These are phyloP conservation scores for Suillus tomentosus DNA, from an alignment of 768 basidiomycete species.

Conservation along the genomic window DNA sequence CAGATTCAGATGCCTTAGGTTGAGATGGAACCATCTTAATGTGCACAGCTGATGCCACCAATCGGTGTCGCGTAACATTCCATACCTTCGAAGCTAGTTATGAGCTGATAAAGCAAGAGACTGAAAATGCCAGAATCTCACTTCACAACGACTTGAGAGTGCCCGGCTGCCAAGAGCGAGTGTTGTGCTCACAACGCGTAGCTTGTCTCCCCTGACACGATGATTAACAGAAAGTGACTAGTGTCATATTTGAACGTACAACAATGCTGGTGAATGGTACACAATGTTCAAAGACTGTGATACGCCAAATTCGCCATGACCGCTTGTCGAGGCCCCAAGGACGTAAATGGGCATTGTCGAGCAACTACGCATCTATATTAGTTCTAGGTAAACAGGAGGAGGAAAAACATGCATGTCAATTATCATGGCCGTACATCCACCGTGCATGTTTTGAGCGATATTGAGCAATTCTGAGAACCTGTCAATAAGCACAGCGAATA, in stretches of 20 bases:
- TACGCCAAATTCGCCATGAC: slow-evolving; percentile 37
- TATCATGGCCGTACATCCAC: slow-evolving; percentile 55
- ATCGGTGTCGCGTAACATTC: slow-evolving; percentile 52
- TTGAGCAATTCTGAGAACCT: slow-evolving; percentile 54
- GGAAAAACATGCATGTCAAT: slow-evolving; percentile 49
- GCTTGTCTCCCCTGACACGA: slow-evolving; percentile 37
- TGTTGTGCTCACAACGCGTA: slow-evolving; percentile 56
- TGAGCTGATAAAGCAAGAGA: not conserved
- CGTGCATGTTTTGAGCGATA: slow-evolving; percentile 48
- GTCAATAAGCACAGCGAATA: not conserved
- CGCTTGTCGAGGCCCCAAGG: slow-evolving; percentile 28
- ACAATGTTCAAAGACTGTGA: slow-evolving; percentile 55
- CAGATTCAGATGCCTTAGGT: slow-evolving; percentile 9
- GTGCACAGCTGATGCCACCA: slow-evolving; percentile 57
- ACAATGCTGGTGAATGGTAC: slow-evolving; percentile 56
- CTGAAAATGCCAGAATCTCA: slow-evolving; percentile 15
- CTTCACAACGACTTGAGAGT: slow-evolving; percentile 54
- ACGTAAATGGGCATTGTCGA: slow-evolving; percentile 50
- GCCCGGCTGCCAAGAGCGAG: slow-evolving; percentile 49
- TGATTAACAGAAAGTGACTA: not conserved
- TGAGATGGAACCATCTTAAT: slow-evolving; percentile 54
- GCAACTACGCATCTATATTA: slow-evolving; percentile 38
- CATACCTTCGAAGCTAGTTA: slow-evolving; percentile 45
- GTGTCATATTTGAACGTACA: slow-evolving; percentile 31
- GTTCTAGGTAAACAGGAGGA: not conserved